Conservation (phyloP, 1,284 basidiomycete genomes). For the Ceratobasidium sp. region DNA sequence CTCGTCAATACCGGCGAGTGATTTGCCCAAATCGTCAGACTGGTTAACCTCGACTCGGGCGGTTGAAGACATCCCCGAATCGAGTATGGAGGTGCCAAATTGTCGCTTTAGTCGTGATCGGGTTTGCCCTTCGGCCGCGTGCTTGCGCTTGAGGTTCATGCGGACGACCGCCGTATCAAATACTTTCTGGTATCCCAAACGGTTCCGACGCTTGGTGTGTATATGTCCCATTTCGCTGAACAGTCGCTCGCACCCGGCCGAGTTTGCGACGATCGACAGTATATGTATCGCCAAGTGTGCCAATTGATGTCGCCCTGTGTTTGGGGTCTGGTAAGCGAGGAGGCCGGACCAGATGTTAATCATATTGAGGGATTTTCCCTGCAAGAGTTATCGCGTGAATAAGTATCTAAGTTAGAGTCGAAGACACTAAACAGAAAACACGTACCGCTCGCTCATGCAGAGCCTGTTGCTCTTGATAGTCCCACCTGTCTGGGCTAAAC, state of each 20-base stretch:
- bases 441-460: neutral
- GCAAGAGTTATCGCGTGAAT: neutral
- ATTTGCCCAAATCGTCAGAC: too few relatives aligned
- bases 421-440: neutral
- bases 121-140: too few relatives aligned
- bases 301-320: conserved; percentile 48
- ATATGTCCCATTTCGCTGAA: conserved; percentile 52
- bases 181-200: neutral
- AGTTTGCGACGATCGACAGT: conserved; percentile 53
- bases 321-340: too few relatives aligned
- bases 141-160: too few relatives aligned
- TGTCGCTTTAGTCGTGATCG: too few relatives aligned
- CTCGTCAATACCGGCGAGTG: too few relatives aligned
- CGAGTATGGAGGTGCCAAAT: too few relatives aligned
- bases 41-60: too few relatives aligned
- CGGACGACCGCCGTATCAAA: too few relatives aligned
- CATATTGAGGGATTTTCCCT: neutral
- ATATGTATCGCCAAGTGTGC: conserved; percentile 51
- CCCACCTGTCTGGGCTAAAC: conserved; percentile 15
- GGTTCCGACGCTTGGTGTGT: conserved; percentile 51
- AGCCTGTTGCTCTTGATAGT: conserved; percentile 1
- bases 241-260: conserved; percentile 51
- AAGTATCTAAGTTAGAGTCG: too few relatives aligned
- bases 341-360: neutral
- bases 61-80: too few relatives aligned